Conservation (phyloP, 148 eudicot genomes). For the Polygonum maritimum region DNA sequence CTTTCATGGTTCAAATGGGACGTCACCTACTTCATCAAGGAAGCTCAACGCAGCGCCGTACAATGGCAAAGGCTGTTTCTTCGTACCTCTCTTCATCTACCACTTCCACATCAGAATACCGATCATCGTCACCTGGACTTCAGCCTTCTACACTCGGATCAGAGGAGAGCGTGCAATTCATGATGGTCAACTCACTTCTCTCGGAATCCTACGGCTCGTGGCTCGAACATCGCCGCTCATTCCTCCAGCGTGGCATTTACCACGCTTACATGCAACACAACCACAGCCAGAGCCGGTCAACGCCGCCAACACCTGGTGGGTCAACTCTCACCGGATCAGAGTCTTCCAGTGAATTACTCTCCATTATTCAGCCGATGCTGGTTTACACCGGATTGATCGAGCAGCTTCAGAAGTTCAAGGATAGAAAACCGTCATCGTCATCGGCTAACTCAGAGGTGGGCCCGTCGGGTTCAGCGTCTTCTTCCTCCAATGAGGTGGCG, state of each 20-base stretch:
- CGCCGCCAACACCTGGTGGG: slow-evolving; percentile 24
- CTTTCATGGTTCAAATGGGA: slow-evolving; percentile 97
- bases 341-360: slow-evolving; percentile 37
- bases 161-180: slow-evolving; percentile 91
- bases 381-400: slow-evolving; percentile 89
- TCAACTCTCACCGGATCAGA: slow-evolving; percentile 22
- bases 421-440: slow-evolving; percentile 29
- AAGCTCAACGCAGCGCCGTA: slow-evolving; percentile 60
- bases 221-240: slow-evolving; percentile 74
- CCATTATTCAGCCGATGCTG: slow-evolving; percentile 84
- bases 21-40: slow-evolving; percentile 72
- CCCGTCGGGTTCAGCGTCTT: neutral
- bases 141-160: slow-evolving; percentile 51
- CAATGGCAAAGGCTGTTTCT: slow-evolving; percentile 55
- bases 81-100: slow-evolving; percentile 46
- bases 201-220: slow-evolving; percentile 87
- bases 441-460: neutral
- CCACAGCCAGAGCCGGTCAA: slow-evolving; percentile 38
- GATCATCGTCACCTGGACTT: slow-evolving; percentile 27
- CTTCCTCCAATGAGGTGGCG: slow-evolving; percentile 18
- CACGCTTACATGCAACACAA: slow-evolving; percentile 91
- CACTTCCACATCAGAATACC: slow-evolving; percentile 36
- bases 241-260: slow-evolving; percentile 87
- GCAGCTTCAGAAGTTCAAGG: slow-evolving; percentile 83
- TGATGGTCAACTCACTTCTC: slow-evolving; percentile 96